Base-by-base conservation (phyloP, 2,329 filamentous ascomycete genomes). In the Alternaria atra region DNA sequence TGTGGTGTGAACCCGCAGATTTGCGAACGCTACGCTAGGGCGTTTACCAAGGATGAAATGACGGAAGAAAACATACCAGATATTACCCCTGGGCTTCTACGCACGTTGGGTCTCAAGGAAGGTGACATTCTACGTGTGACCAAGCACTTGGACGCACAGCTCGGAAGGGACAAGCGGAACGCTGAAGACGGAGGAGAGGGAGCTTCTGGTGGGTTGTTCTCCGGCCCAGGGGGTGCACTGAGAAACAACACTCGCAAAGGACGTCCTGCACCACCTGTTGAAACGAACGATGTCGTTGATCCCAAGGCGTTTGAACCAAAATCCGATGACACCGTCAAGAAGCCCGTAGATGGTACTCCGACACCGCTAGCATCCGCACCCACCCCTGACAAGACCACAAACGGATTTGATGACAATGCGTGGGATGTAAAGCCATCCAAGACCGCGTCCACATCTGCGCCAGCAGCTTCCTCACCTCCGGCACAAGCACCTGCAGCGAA, bases 101-200 rank as follows among this genome's bases (percentile, higher is more conserved):
- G 95, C 40, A 97, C 91, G 13, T 83, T 99, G 42, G 95, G 95
- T n/a, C 80, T 99, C 50, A 94, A 96, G 62, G 95, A 98, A 79
- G 95, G 95, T 27, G 95, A 99, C 77, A 97, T 97, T 60, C 88
- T 99, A 72, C 94, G 97, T 65, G 92, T 99, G 6, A 97, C 95
- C 89, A 94, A 94, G 65, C 87, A 87, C 70, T 80, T 99, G 57
- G 94, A 99, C 77, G 86, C 84, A 75, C 95, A 92, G 76, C 97
- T 87, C 74, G 87, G 85, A 51, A 90, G 84, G 58, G 88, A 87
- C 69, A 82, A 84, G 59, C 81, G 84, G 44, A 83, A 81, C 70
- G 84, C 81, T 9, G 87, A 84, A n/a, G 89, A 90, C 60, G 86
- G 85, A 17, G 86, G 77, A 29, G 79, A 77, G 42, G 75, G 84